Percentiles rank a stretch among this genome's conserved stretches.
Evolutionary conservation across 2,329 filamentous ascomycete genomes (phyloP).

Genomic region (Rasamsonia emersonii): DNA sequence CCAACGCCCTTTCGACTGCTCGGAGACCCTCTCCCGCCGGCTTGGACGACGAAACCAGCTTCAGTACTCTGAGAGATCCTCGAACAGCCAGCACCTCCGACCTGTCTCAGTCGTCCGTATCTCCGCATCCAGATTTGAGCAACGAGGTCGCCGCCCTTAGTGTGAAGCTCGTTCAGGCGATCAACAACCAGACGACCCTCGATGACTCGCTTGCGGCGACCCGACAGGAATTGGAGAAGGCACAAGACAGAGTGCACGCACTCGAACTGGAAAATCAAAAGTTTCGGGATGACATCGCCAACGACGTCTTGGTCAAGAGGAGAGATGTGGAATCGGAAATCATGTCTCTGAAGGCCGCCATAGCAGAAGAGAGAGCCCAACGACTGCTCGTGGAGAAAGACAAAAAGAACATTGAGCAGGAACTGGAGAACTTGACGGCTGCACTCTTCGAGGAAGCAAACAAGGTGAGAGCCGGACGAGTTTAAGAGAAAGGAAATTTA

Average conservation of each 20-base stretch:
- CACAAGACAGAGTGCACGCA: conserved; percentile 57
- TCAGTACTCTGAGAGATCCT: conserved; percentile 41
- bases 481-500: too few species aligned
- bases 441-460: conserved; percentile 98
- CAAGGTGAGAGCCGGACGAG: conserved; percentile 52
- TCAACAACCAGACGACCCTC: conserved; percentile 88
- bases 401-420: conserved; percentile 83
- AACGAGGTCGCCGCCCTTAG: conserved; percentile 81
- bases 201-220: conserved; percentile 81
- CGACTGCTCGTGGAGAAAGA: conserved; percentile 62
- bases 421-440: conserved; percentile 81
- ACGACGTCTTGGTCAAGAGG: conserved; percentile 67
- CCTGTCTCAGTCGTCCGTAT: conserved; percentile 25
- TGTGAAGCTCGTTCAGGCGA: conserved; percentile 92
- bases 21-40: conserved; percentile 17
- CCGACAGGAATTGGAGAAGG: conserved; percentile 70
- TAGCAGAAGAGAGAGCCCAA: conserved; percentile 58
- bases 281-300: conserved; percentile 59
- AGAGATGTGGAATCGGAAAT: conserved; percentile 68
- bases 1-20: conserved; percentile 31
- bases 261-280: conserved; percentile 63
- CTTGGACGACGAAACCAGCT: conserved; percentile 28
- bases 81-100: conserved; percentile 28
- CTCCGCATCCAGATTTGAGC: conserved; percentile 49
- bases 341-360: conserved; percentile 46